These are phyloP conservation scores for Acer yangbiense DNA, from an alignment of 345 rosid species.

Conservation along the genomic window DNA sequence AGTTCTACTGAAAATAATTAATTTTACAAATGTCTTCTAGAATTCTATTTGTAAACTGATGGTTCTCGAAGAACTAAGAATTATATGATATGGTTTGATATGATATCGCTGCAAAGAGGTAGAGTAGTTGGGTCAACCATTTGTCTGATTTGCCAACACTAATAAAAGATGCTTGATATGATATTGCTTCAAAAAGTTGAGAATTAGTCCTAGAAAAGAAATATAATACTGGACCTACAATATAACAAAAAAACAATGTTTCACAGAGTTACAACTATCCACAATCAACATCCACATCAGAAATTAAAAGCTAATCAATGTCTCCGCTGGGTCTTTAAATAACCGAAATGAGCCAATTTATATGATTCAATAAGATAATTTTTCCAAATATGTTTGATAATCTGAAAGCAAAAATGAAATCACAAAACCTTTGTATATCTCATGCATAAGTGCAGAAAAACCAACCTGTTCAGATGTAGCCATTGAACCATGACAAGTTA, in stretches of 20 bases:
- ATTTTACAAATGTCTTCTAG: too few relatives aligned
- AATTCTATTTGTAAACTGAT: neutral
- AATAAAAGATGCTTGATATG: neutral
- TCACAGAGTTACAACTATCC: neutral
- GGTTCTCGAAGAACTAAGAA: too few relatives aligned
- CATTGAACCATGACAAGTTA: slow-evolving; percentile 98
- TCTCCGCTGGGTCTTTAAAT: neutral
- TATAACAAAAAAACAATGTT: neutral
- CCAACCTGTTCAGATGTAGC: slow-evolving; percentile 93
- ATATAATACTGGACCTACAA: neutral
- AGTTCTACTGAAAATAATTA: neutral
- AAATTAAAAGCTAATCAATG: neutral
- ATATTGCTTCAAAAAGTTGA: neutral
- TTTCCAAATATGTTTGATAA: neutral
- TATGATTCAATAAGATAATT: neutral
- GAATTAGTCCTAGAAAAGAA: neutral
- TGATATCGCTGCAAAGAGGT: neutral
- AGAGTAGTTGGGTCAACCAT: neutral
- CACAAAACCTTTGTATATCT: neutral
- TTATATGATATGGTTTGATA: neutral
- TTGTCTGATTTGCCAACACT: neutral
- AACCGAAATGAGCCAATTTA: neutral
- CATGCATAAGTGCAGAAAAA: slow-evolving; percentile 1
- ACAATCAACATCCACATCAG: neutral
- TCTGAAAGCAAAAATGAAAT: neutral